Conservation (phyloP, 371 early-diverging fungal genomes). For the Mucor mucedo region DNA sequence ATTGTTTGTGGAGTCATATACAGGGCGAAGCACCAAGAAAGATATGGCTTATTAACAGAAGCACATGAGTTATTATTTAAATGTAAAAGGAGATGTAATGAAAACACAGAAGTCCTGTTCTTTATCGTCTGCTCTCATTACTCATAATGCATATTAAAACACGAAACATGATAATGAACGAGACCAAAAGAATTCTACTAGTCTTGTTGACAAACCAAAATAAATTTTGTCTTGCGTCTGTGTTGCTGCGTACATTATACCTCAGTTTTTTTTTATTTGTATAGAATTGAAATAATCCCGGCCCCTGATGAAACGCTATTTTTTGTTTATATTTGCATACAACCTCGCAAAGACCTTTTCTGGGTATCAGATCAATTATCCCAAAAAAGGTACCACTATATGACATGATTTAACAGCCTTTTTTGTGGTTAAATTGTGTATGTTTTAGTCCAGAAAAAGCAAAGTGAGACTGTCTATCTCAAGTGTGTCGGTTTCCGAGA, state of each 20-base stretch:
- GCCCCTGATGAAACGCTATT: constrained; percentile 2
- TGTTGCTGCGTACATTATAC: constrained; percentile 1
- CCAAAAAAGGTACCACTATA: neutral
- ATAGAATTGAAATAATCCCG: neutral
- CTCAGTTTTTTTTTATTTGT: neutral
- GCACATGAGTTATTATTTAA: constrained; percentile 4
- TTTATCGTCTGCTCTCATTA: neutral
- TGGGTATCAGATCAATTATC: neutral
- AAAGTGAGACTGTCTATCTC: neutral
- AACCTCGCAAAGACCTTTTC: neutral
- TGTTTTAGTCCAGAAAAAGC: neutral
- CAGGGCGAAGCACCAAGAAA: too few species aligned
- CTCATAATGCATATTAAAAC: constrained; percentile 5
- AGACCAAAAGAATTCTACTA: neutral
- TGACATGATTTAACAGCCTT: neutral
- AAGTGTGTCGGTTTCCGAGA: neutral
- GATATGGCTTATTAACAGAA: neutral
- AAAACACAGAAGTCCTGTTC: neutral
- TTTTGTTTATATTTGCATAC: constrained; percentile 1
- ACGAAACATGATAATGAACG: neutral
- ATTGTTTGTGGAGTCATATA: too few species aligned
- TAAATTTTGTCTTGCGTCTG: neutral
- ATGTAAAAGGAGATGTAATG: neutral
- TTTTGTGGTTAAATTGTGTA: neutral
- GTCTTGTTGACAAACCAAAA: neutral